Conservation (phyloP, 768 basidiomycete genomes). For the Tylopilus cervinicoccineus region DNA sequence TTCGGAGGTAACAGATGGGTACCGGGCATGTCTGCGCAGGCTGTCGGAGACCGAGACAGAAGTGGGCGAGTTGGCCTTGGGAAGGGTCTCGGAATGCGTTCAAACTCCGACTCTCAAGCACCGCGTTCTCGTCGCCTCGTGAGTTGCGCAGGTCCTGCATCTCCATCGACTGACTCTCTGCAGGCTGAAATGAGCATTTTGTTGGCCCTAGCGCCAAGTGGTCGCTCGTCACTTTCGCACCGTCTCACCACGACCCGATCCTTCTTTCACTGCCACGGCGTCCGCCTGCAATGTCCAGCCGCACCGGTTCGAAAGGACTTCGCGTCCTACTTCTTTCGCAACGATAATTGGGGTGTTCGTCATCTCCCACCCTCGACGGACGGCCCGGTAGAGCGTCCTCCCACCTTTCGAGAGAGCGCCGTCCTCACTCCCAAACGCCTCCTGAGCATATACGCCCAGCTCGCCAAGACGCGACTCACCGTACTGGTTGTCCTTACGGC, state of each 20-base stretch:
- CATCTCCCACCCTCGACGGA: constrained; percentile 11
- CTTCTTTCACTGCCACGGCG: constrained; percentile 1
- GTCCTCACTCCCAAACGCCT: constrained; percentile 49
- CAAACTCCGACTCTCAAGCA: constrained; percentile 27
- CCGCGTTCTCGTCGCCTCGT: constrained; percentile 1
- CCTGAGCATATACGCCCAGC: constrained; percentile 67
- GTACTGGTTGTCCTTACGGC: constrained; percentile 83
- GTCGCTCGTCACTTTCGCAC: constrained; percentile 9
- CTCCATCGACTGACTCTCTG: neutral
- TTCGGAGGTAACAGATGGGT: constrained; percentile 93
- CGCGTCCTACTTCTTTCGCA: constrained; percentile 65
- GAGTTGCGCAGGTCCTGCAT: neutral
- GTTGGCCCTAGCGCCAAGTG: constrained; percentile 8
- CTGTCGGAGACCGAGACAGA: constrained; percentile 7
- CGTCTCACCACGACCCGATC: constrained; percentile 8
- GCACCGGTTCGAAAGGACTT: constrained; percentile 25
- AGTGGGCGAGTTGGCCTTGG: neutral
- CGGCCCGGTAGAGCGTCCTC: constrained; percentile 13
- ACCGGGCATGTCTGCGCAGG: constrained; percentile 44
- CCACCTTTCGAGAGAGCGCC: constrained; percentile 35
- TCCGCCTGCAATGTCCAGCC: neutral
- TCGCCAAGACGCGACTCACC: constrained; percentile 83
- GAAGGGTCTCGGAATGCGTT: constrained; percentile 17
- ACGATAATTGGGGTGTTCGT: constrained; percentile 46
- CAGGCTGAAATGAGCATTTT: constrained; percentile 20